Base-by-base conservation (phyloP, 495 filamentous ascomycete genomes). In the Penicillium robsamsonii region DNA sequence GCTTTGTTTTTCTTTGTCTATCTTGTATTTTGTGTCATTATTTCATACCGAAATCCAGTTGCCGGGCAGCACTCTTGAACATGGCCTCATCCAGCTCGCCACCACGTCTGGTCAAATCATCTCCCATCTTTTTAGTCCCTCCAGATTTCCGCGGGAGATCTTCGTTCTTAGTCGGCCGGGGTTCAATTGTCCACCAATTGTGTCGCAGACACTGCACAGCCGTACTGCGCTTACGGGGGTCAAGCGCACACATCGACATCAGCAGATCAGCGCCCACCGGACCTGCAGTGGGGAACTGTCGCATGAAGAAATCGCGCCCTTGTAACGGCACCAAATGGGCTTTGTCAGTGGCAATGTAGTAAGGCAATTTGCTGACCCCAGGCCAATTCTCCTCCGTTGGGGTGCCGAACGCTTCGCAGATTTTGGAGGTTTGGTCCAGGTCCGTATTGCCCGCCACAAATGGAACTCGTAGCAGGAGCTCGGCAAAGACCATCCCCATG, bases 351-450 rank as follows among this genome's bases (percentile, higher is more conserved):
- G 83, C 75, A 8, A 88, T 76, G 65, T 91, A 98, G 52, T 85
- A 85, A n/a, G 85, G 84, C 20, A 99, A 74, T 59, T 81, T 82
- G 3, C 86, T 85, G 4, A 97, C 94, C 10, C 93, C 94, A 0
- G 94, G 92, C 95, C 95, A 99, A 65, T 91, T 92, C 6, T 90
- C 88, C 68, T 99, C 95, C 1, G 86, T 92, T 5, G 94, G 94
- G 0, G 92, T 96, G 22, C 95, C 95, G 57, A 97, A 84, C 8
- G 85, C 84, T 60, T 90, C 82, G 64, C 85, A 90, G 58, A 97
- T 95, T 53, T 92, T 79, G 29, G 80, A 70, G 38, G 96, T 81
- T 68, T 91, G 88, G 58, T 88, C 76, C 62, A 96, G 79, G 58
- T 97, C 92, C 0, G 88, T 86, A 62, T 89, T 87, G 0, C 89